Conservation (phyloP, 2,329 filamentous ascomycete species). For the Purpureocillium lavendulum region DNA sequence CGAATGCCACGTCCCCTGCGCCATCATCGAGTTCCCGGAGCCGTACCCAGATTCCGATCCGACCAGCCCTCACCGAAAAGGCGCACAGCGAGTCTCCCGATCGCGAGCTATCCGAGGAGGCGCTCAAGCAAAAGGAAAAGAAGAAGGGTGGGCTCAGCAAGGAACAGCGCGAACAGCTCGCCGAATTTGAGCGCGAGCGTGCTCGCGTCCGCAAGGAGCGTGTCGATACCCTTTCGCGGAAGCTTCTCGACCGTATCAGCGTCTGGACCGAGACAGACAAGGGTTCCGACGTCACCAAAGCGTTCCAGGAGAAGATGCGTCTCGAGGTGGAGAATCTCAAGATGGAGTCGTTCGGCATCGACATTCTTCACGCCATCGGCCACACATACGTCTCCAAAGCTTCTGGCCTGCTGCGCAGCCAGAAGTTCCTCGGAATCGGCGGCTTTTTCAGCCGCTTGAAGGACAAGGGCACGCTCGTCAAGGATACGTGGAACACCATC, state of each 20-base stretch:
- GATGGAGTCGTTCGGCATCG: slow-evolving; percentile 97
- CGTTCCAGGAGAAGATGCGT: slow-evolving; percentile 89
- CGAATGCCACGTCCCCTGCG: slow-evolving; percentile 28
- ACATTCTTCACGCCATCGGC: slow-evolving; percentile 92
- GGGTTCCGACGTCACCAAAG: slow-evolving; percentile 69
- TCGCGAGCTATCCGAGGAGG: slow-evolving; percentile 58
- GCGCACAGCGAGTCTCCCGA: slow-evolving; percentile 57
- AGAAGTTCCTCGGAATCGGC: slow-evolving; percentile 93
- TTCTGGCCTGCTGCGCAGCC: slow-evolving; percentile 79
- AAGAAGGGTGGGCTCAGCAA: slow-evolving; percentile 81
- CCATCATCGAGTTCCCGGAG: slow-evolving; percentile 34
- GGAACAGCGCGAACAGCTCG: slow-evolving; percentile 88
- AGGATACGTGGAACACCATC: slow-evolving; percentile 98
- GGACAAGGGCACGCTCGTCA: slow-evolving; percentile 93
- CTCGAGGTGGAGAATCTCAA: slow-evolving; percentile 97
- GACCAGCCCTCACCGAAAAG: slow-evolving; percentile 81
- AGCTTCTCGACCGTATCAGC: slow-evolving; percentile 81
- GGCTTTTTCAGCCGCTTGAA: slow-evolving; percentile 92
- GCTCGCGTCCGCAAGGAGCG: slow-evolving; percentile 79
- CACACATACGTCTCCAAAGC: slow-evolving; percentile 85
- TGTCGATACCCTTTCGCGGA: slow-evolving; percentile 73
- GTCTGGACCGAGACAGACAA: slow-evolving; percentile 98
- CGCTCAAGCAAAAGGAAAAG: slow-evolving; percentile 51
- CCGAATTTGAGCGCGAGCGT: slow-evolving; percentile 81
- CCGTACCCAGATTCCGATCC: slow-evolving; percentile 57